A percentile compares a stretch with the other conserved stretches of the same genome.
Conservation (phyloP, 768 basidiomycete genomes). For the Leccinum arenicola region DNA sequence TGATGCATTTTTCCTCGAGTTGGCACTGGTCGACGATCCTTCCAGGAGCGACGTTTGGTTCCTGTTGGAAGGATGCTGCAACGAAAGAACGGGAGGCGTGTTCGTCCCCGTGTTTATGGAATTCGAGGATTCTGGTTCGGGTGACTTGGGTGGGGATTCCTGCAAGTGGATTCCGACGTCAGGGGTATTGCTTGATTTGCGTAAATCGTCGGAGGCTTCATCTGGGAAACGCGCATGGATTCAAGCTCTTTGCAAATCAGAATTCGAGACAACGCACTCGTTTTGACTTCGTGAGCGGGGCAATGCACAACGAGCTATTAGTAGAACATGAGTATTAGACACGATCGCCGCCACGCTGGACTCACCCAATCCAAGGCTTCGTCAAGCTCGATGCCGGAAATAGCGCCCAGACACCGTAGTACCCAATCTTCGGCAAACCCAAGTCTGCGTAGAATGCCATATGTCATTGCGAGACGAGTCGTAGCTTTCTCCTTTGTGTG, state of each 20-base stretch:
- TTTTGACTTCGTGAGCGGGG: slow-evolving; percentile 54
- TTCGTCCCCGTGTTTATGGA: slow-evolving; percentile 37
- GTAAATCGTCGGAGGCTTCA: slow-evolving; percentile 14
- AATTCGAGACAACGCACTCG: slow-evolving; percentile 19
- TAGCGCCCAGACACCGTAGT: slow-evolving; percentile 63
- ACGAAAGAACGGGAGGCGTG: slow-evolving; percentile 40
- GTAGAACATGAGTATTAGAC: slow-evolving; percentile 5
- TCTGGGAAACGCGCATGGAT: slow-evolving; percentile 3
- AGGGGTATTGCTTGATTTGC: slow-evolving; percentile 3
- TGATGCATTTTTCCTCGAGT: slow-evolving; percentile 21
- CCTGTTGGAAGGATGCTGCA: slow-evolving; percentile 1
- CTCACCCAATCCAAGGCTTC: slow-evolving; percentile 90
- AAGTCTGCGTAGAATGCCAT: slow-evolving; percentile 74
- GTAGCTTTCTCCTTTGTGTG: slow-evolving; percentile 71
- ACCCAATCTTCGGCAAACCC: slow-evolving; percentile 72
- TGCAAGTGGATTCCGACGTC: not conserved
- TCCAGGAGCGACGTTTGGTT: slow-evolving; percentile 4
- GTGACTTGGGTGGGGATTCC: not conserved
- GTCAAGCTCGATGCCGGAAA: slow-evolving; percentile 73
- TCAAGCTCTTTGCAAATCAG: slow-evolving; percentile 1
- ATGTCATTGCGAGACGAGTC: slow-evolving; percentile 71
- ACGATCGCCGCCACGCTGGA: slow-evolving; percentile 1
- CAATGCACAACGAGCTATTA: slow-evolving; percentile 64
- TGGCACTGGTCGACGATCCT: slow-evolving; percentile 7
- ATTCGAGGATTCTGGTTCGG: slow-evolving; percentile 1